phyloP scores from a whole-genome alignment of 768 basidiomycete species.

The Hericium coralloides region DNA sequence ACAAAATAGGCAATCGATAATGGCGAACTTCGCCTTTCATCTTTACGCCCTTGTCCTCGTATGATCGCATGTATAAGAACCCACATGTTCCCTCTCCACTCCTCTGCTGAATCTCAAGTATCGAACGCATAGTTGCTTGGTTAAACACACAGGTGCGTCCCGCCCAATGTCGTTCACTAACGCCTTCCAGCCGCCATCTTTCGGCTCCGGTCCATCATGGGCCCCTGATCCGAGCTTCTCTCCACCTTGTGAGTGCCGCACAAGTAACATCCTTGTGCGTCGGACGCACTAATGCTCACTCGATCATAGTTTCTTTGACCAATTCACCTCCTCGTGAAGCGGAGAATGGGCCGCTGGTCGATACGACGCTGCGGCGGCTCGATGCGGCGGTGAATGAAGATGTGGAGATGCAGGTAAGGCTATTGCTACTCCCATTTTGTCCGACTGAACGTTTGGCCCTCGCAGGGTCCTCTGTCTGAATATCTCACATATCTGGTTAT shows the following conservation, averaged over 20 bases:
- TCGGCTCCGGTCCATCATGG: neutral
- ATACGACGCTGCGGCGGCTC: slow-evolving; percentile 41
- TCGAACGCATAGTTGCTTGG: too few species aligned
- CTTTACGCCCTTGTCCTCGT: too few species aligned
- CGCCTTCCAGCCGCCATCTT: neutral
- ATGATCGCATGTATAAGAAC: too few species aligned
- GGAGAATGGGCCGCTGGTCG: slow-evolving; percentile 1
- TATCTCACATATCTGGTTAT: slow-evolving; percentile 44
- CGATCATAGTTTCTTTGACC: neutral
- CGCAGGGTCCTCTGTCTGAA: neutral
- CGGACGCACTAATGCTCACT: neutral
- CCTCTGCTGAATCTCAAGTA: too few species aligned
- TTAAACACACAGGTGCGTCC: neutral
- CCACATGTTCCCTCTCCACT: too few species aligned
- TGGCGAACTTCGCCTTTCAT: too few species aligned
- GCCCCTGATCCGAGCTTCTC: neutral
- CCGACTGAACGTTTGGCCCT: neutral
- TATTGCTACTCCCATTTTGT: neutral
- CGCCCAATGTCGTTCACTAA: neutral
- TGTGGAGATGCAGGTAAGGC: slow-evolving; percentile 64
- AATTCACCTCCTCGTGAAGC: neutral
- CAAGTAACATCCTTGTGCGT: neutral
- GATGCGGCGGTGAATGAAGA: slow-evolving; percentile 53
- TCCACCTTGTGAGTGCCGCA: neutral
- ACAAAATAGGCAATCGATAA: neutral